Base-by-base conservation (phyloP, 371 early-diverging fungal genomes). In the Fennellomyces sp. region DNA sequence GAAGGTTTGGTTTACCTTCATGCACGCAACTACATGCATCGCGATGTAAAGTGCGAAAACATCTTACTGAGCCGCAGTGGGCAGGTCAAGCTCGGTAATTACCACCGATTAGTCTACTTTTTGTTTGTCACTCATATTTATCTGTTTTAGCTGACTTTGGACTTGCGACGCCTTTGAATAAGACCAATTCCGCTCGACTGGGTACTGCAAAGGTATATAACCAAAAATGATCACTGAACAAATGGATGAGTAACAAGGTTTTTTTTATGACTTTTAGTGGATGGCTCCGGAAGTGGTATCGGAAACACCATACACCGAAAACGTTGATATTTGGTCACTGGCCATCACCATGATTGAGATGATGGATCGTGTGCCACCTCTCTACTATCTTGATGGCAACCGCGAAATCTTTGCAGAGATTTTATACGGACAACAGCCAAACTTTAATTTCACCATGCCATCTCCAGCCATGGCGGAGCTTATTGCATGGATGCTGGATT, bases 291-390 rank as follows among this genome's bases (percentile, higher is more conserved):
- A 81, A 61, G 78, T 81, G 0, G 70, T 81, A 10, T 58, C 66
- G 11, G 76, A 74, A 54, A 59, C 60, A 21, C 58, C 65, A n/a
- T 81, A 81, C 49, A 72, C 61, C 38, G 78, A 75, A 56, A 76
- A 75, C 42, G 78, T 78, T 5, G 81, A 81, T 70, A 50, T 78
- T 27, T 81, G 81, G 81, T 78, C 78, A 11, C 63, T 78, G 38
- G 81, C 70, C 12, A 78, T 81, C 48, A 78, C 81, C 1, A 70
- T 77, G 47, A 78, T 81, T 60, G 81, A 81, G 56, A 81, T 81
- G 78, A 81, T 78, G 75, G 81, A 81, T 53, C 76, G 78, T 58
- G 78, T 78, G 2, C 81, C 81, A n/a, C 81, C 81, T 5, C 57
- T 81, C 17, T 81, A 77, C 52, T 73, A 77, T 38, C 59, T 77